Conservation (phyloP, 768 basidiomycete species). For the Lyophyllum shimeji region DNA sequence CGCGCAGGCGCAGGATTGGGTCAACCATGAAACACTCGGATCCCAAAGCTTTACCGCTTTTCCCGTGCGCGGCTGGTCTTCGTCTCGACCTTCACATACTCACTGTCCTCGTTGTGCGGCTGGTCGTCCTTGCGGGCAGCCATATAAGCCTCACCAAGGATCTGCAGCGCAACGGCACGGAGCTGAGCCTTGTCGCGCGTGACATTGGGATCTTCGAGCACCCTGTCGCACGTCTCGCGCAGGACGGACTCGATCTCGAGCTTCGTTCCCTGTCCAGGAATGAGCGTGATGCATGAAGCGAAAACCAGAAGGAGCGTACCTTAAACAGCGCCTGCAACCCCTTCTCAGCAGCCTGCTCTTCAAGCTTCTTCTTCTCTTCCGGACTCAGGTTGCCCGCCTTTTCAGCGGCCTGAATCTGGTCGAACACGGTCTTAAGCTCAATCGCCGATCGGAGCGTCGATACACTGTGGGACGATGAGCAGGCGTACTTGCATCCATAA, state of each 20-base stretch:
- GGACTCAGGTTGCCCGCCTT: slow-evolving; percentile 75
- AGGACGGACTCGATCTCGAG: slow-evolving; percentile 89
- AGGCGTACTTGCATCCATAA: not conserved
- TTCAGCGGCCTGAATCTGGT: slow-evolving; percentile 90
- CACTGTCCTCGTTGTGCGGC: slow-evolving; percentile 55
- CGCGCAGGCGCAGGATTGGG: not conserved
- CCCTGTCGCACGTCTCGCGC: slow-evolving; percentile 83
- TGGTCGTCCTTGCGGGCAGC: slow-evolving; percentile 63
- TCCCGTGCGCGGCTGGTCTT: slow-evolving; percentile 55
- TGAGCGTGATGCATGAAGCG: not conserved
- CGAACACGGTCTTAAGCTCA: slow-evolving; percentile 87
- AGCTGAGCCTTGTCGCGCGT: slow-evolving; percentile 60
- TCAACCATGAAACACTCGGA: not conserved
- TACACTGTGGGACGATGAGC: slow-evolving; percentile 44
- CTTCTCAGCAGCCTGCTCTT: slow-evolving; percentile 93
- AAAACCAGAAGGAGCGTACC: slow-evolving; percentile 34
- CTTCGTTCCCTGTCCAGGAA: slow-evolving; percentile 68
- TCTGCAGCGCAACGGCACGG: slow-evolving; percentile 79
- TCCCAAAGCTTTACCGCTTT: slow-evolving; percentile 10
- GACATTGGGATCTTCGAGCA: slow-evolving; percentile 60
- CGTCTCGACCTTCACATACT: slow-evolving; percentile 83
- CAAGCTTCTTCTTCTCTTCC: slow-evolving; percentile 79
- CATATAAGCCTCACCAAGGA: slow-evolving; percentile 80
- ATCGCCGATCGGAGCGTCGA: slow-evolving; percentile 85
- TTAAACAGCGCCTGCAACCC: slow-evolving; percentile 90